Percentiles rank a stretch among this genome's conserved stretches.
These are phyloP conservation scores for Populus tomentosa DNA, from an alignment of 441 rosid species.

Conservation along the genomic window DNA sequence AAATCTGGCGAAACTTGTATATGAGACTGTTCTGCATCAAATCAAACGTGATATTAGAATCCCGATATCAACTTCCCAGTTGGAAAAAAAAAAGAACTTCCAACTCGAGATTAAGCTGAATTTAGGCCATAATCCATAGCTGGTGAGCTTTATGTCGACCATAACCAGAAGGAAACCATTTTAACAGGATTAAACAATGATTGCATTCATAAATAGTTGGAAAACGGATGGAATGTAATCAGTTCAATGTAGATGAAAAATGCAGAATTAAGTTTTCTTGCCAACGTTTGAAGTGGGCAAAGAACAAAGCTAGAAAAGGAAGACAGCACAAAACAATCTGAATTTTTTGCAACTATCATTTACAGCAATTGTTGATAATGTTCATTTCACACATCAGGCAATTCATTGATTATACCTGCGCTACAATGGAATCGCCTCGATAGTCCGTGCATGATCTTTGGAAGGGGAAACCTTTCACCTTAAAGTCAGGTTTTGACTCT, in stretches of 20 bases:
- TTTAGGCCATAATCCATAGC: neutral
- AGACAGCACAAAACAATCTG: neutral
- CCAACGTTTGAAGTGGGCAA: no score
- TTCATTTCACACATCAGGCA: neutral
- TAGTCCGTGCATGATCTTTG: conserved; percentile 75
- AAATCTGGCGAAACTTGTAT: conserved; percentile 78
- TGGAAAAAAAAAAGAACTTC: neutral
- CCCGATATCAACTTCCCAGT: neutral
- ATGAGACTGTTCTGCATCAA: conserved; percentile 79
- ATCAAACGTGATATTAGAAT: neutral
- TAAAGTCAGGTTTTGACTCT: conserved; percentile 35
- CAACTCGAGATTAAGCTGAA: neutral
- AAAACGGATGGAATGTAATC: neutral
- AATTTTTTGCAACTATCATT: neutral
- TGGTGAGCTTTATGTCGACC: neutral
- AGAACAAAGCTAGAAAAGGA: no score
- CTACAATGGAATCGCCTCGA: conserved; percentile 52
- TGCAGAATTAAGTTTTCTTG: neutral
- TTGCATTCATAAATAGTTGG: no score
- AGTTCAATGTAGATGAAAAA: neutral
- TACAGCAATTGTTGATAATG: neutral
- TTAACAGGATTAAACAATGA: no score
- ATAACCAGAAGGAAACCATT: neutral
- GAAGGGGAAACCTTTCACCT: conserved; percentile 60
- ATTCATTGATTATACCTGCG: conserved; percentile 45